Evolutionary conservation across 2,329 filamentous ascomycete genomes (phyloP).

Genomic region (Fonsecaea monophora): DNA sequence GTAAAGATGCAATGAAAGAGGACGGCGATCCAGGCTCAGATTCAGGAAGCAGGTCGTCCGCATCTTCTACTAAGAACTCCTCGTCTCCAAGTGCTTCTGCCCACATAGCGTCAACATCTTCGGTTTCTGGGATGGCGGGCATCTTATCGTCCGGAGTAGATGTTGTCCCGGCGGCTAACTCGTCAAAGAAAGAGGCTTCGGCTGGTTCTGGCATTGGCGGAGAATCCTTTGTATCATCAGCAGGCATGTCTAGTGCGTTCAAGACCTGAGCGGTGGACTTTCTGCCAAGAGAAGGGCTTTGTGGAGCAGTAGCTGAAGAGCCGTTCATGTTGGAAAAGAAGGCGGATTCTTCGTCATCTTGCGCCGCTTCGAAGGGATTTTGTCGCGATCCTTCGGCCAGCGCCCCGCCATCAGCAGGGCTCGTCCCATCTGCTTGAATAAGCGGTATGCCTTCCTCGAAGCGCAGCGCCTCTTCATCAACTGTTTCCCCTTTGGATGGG

Average conservation of each 20-base stretch:
- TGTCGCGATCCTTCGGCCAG: background rate
- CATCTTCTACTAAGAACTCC: constrained; percentile 69
- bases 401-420: background rate
- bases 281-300: constrained; percentile 57
- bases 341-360: constrained; percentile 30
- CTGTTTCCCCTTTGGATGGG: constrained; percentile 19
- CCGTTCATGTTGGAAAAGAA: constrained; percentile 31
- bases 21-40: constrained; percentile 48
- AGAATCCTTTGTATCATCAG: constrained; percentile 41
- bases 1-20: constrained; percentile 25
- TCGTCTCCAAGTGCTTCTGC: constrained; percentile 80
- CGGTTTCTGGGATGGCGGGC: constrained; percentile 43
- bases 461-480: constrained; percentile 27
- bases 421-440: constrained; percentile 25
- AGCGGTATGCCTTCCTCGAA: constrained; percentile 40
- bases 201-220: constrained; percentile 42
- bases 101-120: constrained; percentile 82
- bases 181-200: constrained; percentile 40
- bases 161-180: constrained; percentile 16
- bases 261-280: constrained; percentile 75
- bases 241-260: constrained; percentile 53
- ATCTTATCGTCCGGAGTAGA: constrained; percentile 14
- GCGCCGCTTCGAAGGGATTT: constrained; percentile 17
- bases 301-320: constrained; percentile 3
- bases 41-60: constrained; percentile 86